Evolutionary conservation across 768 basidiomycete genomes (phyloP).

Genomic region (Leccinellum rugosiceps): DNA sequence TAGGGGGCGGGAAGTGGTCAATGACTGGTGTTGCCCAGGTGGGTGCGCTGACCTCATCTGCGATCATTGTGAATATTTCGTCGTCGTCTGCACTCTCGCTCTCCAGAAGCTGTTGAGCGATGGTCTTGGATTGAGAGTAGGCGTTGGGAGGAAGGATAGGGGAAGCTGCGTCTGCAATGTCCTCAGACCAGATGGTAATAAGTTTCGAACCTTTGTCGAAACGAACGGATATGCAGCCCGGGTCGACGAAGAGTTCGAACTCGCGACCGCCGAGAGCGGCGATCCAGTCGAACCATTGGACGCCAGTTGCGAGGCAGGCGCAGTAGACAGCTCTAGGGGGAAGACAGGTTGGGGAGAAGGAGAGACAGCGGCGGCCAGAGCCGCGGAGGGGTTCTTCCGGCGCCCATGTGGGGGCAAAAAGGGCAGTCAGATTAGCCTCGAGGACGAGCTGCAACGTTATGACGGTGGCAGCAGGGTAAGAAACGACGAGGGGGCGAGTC

Average conservation of each 20-base stretch:
- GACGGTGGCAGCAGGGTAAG: conserved; percentile 59
- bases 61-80: conserved; percentile 70
- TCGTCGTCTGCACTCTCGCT: conserved; percentile 71
- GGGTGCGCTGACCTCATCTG: conserved; percentile 64
- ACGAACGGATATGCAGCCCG: conserved; percentile 72
- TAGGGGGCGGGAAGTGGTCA: conserved; percentile 52
- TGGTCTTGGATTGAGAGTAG: conserved; percentile 47
- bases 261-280: conserved; percentile 60
- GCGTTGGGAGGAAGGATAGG: conserved; percentile 17
- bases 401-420: conserved; percentile 66
- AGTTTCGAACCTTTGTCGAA: conserved; percentile 46
- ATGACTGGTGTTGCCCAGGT: conserved; percentile 67
- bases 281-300: conserved; percentile 85
- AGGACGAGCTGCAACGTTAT: conserved; percentile 69
- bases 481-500: conserved; percentile 57
- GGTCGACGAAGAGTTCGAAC: conserved; percentile 80
- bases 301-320: conserved; percentile 63
- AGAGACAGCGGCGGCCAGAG: conserved; percentile 71
- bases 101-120: conserved; percentile 72
- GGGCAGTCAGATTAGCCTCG: conserved; percentile 68
- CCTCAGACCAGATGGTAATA: conserved; percentile 68
- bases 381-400: conserved; percentile 62
- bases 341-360: conserved; percentile 62
- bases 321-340: conserved; percentile 72
- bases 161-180: conserved; percentile 31